Base-by-base conservation (phyloP, 768 basidiomycete species). In the Mycena chlorophos region DNA sequence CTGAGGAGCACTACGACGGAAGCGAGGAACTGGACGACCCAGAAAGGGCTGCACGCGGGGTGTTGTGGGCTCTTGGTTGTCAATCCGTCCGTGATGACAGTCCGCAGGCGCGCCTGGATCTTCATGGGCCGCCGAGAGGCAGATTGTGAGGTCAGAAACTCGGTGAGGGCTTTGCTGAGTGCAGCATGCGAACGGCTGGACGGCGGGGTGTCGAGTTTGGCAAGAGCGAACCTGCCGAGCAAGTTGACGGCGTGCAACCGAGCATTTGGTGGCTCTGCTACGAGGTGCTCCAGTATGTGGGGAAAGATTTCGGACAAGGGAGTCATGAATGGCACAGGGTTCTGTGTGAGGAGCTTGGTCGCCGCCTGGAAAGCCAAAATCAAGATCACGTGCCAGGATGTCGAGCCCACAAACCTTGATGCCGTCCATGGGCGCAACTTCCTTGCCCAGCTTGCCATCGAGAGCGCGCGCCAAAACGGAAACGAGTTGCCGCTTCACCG, bases 171-270 rank as follows among this genome's bases (percentile, higher is more conserved):
- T 13, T 31, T 23, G 34, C 51, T 38, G 28, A 62, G 23, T 31
- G 54, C 45, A 27, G 47, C 16, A 26, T 61, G 56, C 23, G 51
- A 61, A 28, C 47, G 39, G 45, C 37, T 52, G 54, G 53, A 49
- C 29, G 53, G 47, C 46, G 55, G 61, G 25, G 52, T 43, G 1
- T 52, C 48, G 40, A 73, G 60, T 57, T 74, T 78, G 2, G 73
- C 83, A 3, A 75, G 60, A 12, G 79, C 81, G 49, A 86, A 77
- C 2, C 83, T 80, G 34, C 79, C 76, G 0, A 88, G 72, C 2
- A 84, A 83, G 60, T 81, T 74, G 6, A 80, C 81, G 2, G 88
- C 84, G 52, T 81, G 75, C 0, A 77, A 60, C 37, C 86, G 81
- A 37, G 68, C 51, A 8, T 67, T 65, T 5, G 58, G 34, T 22